Evolutionary conservation across 148 eudicot genomes (phyloP), one percentile per base, ranked within the genome.

Genomic region (Spergularia marina): DNA sequence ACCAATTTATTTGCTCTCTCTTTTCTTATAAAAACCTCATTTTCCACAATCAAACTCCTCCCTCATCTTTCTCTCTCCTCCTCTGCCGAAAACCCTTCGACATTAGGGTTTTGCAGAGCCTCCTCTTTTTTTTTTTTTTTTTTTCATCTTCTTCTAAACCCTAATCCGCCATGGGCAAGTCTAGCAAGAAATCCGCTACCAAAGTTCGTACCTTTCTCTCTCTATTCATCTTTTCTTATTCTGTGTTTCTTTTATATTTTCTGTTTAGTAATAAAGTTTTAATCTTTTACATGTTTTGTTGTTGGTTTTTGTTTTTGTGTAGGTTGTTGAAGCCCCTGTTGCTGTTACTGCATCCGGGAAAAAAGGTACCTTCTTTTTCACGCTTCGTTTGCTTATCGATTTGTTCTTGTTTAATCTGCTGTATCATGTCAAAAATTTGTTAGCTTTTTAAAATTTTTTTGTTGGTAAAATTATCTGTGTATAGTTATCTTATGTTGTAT

Each of bases 301-400:
- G 17, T 15, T 6, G 25, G 25, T 21, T 62, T 76, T 9, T 21
- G 56, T 12, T 25, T 12, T 15, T 6, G 57, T 21, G 36, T 68
- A 89, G 93, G 90, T 82, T 41, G 93, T 82, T 53, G 82, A 85
- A 16, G 83, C 85, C 56, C 79, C 87, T 13, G 83, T 68, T 68
- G 83, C 86, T 14, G 80, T 79, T 12, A 70, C 65, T 54, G 83
- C 74, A 77, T 83, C 91, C 62, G 76, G 71, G 51, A 89, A 89
- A 75, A 88, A 89, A 88, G 91, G 97, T 49, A 79, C 2, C 25
- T 41, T 66, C 68, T 11, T 3, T 2, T 25, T n/a, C 65, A 14
- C 11, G n/a, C 5, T 52, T 2, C 36, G 39, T 11, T 47, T 17
- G 30, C 4, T 39, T 57, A 4, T 4, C 1, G 5, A 18, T 7